These are phyloP conservation scores for Penicillium frequentans DNA, from an alignment of 2,329 filamentous ascomycete genomes.

Conservation along the genomic window DNA sequence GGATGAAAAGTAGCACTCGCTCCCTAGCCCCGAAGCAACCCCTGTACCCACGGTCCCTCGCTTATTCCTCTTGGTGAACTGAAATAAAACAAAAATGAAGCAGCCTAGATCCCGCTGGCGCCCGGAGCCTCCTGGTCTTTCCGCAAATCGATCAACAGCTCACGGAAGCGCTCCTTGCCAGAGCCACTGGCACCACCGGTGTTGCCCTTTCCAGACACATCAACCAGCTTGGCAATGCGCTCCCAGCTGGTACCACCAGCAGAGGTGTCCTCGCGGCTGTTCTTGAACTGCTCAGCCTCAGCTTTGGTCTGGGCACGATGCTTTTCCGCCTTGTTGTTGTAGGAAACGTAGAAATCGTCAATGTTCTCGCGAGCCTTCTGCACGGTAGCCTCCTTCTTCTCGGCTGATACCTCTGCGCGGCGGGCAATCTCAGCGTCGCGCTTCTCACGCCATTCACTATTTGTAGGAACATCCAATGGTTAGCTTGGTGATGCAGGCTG, in stretches of 20 bases:
- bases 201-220: constrained; percentile 88
- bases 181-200: constrained; percentile 85
- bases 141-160: constrained; percentile 79
- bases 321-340: constrained; percentile 98
- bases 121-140: constrained; percentile 88
- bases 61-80: background rate
- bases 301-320: constrained; percentile 80
- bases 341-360: constrained; percentile 99
- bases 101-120: constrained; percentile 48
- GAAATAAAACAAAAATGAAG: background rate
- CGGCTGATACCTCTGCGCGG: constrained; percentile 78
- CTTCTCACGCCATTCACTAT: constrained; percentile 81
- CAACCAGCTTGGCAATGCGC: constrained; percentile 95
- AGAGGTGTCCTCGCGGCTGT: constrained; percentile 84
- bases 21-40: background rate
- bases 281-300: constrained; percentile 91
- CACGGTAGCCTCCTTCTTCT: constrained; percentile 81
- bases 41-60: constrained; percentile 6
- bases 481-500: constrained; percentile 5
- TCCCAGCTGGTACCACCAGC: constrained; percentile 98
- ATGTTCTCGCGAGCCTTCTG: constrained; percentile 91
- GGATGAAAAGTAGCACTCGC: constrained; percentile 4
- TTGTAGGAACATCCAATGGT: background rate
- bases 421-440: constrained; percentile 80
- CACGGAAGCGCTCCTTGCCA: constrained; percentile 94